phyloP scores from a whole-genome alignment of 306 rosid genomes.

The Aeschynomene evenia region DNA sequence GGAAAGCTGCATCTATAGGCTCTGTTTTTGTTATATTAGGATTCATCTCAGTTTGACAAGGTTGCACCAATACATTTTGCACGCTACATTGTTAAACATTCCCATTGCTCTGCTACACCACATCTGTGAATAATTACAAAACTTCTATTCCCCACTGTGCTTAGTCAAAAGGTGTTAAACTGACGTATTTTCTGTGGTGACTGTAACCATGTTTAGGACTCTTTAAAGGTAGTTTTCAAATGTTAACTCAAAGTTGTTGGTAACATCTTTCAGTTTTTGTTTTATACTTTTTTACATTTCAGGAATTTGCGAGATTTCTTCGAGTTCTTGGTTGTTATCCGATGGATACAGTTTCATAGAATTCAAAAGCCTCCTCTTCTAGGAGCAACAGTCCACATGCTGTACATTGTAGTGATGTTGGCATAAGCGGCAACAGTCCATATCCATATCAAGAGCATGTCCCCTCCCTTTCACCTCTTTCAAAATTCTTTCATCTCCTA shows the following conservation, averaged over 20 bases:
- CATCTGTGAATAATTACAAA: background rate
- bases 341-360: constrained; percentile 40
- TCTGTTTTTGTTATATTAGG: background rate
- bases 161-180: background rate
- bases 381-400: constrained; percentile 21
- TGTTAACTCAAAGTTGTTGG: background rate
- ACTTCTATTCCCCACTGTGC: background rate
- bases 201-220: background rate
- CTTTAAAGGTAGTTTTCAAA: background rate
- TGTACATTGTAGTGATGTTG: constrained; percentile 35
- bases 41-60: background rate
- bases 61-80: background rate
- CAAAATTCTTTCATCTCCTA: constrained; percentile 32
- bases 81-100: constrained; percentile 3
- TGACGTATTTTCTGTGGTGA: background rate
- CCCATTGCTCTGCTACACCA: constrained; percentile 6
- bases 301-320: constrained; percentile 75
- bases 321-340: constrained; percentile 80
- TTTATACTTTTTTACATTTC: constrained; percentile 32
- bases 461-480: constrained; percentile 9
- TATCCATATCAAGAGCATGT: constrained; percentile 25
- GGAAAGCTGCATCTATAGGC: background rate
- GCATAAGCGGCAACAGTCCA: constrained; percentile 23
- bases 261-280: background rate
- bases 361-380: background rate